Base-by-base conservation (phyloP, 306 rosid genomes). In the Fagus sylvatica region DNA sequence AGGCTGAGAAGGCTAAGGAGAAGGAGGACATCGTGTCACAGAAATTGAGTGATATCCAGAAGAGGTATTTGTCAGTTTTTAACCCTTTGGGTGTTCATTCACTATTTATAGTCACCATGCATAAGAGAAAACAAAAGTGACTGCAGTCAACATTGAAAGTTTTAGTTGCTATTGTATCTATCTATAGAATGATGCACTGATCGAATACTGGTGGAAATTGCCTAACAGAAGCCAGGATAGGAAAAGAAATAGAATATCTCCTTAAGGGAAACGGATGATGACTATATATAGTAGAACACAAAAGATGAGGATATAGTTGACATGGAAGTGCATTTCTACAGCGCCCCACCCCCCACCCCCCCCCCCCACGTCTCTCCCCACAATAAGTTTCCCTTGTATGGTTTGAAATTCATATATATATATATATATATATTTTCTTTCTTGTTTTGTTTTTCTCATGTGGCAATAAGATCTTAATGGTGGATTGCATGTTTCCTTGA, bases 1-100 rank as follows among this genome's bases (percentile, higher is more conserved):
- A 95, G 98, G 98, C 99, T 74, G 98, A 93, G 85, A 93, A 87
- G 81, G 98, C 94, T 30, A 95, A 86, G 89, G 99, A 95, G 86
- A 91, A 87, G 46, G 97, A 89, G 89, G 99, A 93, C 77, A 66
- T 79, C 9, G 72, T 88, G 89, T 82, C 85, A 3, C 87, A 86
- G 74, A 90, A 78, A 80, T 79, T 88, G 60, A 68, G 73, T 75
- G 89, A 75, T 55, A 69, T 91, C 74, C 88, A 88, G 69, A 85
- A 84, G 81, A 93, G 98, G 99, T 95, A 84, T 72, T 75, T 71
- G 13, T 66, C 55, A 53, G 75, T 79, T 69, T 81, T 69, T 17
- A 54, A 32, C 43, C 49, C 75, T 72, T 69, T 74, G 56, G 12
- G 33, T 61, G 59, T 71, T 28, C 76, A 13, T 46, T 72, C 66